A percentile compares a stretch with the other conserved stretches of the same genome.
Conservation (phyloP, 495 filamentous ascomycete species). For the Lepidopterella palustris region DNA sequence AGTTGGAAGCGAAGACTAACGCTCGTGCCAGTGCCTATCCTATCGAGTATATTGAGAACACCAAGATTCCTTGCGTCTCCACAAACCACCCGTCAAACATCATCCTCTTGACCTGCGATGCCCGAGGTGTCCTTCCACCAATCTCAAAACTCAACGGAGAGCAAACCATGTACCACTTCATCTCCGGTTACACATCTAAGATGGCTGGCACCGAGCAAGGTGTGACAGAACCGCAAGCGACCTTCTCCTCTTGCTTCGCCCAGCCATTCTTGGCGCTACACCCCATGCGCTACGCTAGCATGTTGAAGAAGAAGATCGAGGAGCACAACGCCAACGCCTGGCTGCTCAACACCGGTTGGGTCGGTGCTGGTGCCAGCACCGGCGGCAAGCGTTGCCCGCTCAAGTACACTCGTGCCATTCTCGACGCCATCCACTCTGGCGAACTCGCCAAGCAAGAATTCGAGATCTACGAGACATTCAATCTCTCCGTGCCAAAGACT, state of each 20-base stretch:
- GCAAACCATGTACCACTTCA: constrained; percentile 99
- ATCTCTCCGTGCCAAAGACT: constrained; percentile 80
- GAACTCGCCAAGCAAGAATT: constrained; percentile 86
- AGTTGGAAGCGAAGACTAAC: background rate
- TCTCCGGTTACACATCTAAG: constrained; percentile 98
- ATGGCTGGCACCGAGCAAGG: constrained; percentile 99
- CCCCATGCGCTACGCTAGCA: constrained; percentile 97
- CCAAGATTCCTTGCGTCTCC: constrained; percentile 91
- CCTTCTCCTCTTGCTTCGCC: constrained; percentile 98
- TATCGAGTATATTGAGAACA: constrained; percentile 97
- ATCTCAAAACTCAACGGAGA: constrained; percentile 94
- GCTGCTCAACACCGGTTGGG: constrained; percentile 99
- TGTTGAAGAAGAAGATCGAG: constrained; percentile 97
- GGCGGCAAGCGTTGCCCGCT: constrained; percentile 98
- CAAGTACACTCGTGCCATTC: constrained; percentile 97
- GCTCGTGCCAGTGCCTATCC: constrained; percentile 65
- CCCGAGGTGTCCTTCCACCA: constrained; percentile 91
- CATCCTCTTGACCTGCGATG: constrained; percentile 95
- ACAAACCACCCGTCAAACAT: constrained; percentile 91
- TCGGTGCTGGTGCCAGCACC: constrained; percentile 87
- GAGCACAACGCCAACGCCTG: constrained; percentile 94
- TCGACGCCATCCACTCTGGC: constrained; percentile 95
- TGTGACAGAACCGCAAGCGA: constrained; percentile 92
- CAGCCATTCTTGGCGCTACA: constrained; percentile 98
- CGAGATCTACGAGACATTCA: constrained; percentile 95